Conservation (phyloP, 1,284 basidiomycete genomes). For the Pholiota adiposa region DNA sequence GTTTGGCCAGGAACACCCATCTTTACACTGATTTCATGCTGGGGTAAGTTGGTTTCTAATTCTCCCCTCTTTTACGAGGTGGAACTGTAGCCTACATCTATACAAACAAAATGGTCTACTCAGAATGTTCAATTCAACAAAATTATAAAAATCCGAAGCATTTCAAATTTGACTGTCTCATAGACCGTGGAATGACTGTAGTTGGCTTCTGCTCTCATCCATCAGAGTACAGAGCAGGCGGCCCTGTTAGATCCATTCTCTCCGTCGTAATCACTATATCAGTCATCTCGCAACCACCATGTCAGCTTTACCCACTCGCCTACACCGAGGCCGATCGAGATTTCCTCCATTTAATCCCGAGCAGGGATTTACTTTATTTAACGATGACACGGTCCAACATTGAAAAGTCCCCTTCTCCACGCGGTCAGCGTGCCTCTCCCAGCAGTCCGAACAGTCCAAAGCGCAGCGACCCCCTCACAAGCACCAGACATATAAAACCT, state of each 20-base stretch:
- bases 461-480: not conserved
- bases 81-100: no score
- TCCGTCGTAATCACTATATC: not conserved
- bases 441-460: not conserved
- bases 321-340: constrained; percentile 2
- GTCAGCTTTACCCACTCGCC: not conserved
- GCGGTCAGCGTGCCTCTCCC: not conserved
- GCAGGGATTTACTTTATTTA: not conserved
- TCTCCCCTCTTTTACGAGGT: no score
- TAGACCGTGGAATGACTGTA: no score
- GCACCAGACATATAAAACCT: not conserved
- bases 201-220: not conserved
- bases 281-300: not conserved
- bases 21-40: no score
- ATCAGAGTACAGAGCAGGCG: not conserved
- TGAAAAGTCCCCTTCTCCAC: constrained; percentile 3
- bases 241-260: not conserved
- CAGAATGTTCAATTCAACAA: no score
- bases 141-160: no score
- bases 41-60: no score
- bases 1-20: no score
- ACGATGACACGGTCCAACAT: not conserved
- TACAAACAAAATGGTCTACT: no score
- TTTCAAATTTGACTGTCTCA: no score
- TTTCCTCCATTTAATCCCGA: not conserved